Percentiles rank a stretch among this genome's conserved stretches.
Evolutionary conservation across 257 asterid species (phyloP).

Genomic region (Ocimum tenuiflorum): DNA sequence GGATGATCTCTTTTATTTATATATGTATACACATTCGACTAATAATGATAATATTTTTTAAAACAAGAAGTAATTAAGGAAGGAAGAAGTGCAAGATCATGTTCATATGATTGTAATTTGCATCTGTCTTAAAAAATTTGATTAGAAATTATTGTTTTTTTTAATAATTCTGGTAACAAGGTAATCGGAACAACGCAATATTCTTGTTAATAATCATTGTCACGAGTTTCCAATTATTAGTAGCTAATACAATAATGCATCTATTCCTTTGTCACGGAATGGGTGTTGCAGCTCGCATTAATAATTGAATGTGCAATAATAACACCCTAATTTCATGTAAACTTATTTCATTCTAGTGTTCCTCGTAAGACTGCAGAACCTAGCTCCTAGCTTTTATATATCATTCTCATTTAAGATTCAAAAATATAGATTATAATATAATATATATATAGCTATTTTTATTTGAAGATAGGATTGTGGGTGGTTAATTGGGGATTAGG

Average conservation of each 20-base stretch:
- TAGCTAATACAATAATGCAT: too few species aligned
- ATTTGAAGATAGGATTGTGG: neutral
- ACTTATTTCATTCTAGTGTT: too few species aligned
- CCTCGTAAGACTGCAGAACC: too few species aligned
- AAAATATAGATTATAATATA: too few species aligned
- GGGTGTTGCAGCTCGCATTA: conserved; percentile 9
- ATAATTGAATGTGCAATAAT: conserved; percentile 2
- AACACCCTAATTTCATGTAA: neutral
- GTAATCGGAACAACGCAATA: neutral
- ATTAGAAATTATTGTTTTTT: neutral
- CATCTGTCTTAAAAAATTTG: neutral
- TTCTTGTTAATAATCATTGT: conserved; percentile 4
- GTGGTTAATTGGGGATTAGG: neutral
- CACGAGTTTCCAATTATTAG: neutral
- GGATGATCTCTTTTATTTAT: neutral
- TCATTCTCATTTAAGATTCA: too few species aligned
- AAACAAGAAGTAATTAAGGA: neutral
- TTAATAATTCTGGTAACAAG: neutral
- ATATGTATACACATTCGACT: too few species aligned
- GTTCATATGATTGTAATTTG: neutral
- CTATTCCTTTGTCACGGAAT: neutral
- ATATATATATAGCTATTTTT: too few species aligned
- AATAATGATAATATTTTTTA: neutral
- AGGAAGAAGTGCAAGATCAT: conserved; percentile 8
- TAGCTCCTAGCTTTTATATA: too few species aligned